Evolutionary conservation across 2,329 filamentous ascomycete genomes (phyloP).

Genomic region (Ascochyta viciae-villosae): DNA sequence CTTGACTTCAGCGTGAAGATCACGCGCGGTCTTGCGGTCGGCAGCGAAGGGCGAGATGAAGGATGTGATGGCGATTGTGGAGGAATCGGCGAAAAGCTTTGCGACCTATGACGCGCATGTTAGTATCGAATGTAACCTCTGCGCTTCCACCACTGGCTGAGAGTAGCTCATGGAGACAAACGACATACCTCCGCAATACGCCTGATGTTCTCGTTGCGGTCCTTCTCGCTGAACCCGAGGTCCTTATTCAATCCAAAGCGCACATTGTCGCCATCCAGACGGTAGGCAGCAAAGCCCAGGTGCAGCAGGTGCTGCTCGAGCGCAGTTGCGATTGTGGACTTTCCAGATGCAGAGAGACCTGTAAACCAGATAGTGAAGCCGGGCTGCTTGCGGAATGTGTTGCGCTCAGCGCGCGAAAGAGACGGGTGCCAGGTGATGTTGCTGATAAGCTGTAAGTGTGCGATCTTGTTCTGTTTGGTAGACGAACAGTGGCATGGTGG

Average conservation of each 20-base stretch:
- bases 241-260: constrained; percentile 98
- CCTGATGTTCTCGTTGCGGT: constrained; percentile 97
- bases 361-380: constrained; percentile 99
- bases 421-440: constrained; percentile 92
- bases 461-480: constrained; percentile 2
- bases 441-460: constrained; percentile 55
- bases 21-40: constrained; percentile 82
- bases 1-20: constrained; percentile 72
- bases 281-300: constrained; percentile 81
- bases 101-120: constrained; percentile 67
- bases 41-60: constrained; percentile 96
- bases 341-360: constrained; percentile 92
- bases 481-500: constrained; percentile 23
- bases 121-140: background rate
- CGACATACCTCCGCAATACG: constrained; percentile 78
- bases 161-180: background rate
- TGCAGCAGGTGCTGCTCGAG: constrained; percentile 97
- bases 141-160: background rate
- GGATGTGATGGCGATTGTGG: constrained; percentile 86
- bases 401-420: constrained; percentile 79
- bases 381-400: constrained; percentile 76
- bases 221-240: constrained; percentile 89
- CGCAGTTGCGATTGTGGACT: constrained; percentile 95
- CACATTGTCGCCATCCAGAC: constrained; percentile 97
- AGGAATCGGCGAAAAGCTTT: constrained; percentile 92